Conservation (phyloP, 2,329 filamentous ascomycete genomes). For the Dryadomyces quercivorus region DNA sequence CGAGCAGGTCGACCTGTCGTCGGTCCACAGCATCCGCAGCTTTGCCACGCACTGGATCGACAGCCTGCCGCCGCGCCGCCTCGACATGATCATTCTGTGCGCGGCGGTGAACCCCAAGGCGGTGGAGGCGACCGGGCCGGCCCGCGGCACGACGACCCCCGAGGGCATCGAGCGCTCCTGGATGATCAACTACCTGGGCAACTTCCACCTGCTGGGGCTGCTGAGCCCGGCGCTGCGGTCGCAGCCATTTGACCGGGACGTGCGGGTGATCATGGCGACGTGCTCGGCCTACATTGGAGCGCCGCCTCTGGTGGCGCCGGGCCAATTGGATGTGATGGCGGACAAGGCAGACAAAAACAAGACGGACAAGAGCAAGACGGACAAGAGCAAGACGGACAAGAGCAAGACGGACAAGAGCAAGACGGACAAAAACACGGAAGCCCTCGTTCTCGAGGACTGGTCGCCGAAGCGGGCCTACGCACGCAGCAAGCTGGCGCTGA, state of each 20-base stretch:
- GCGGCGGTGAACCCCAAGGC: constrained; percentile 35
- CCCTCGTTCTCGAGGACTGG: constrained; percentile 35
- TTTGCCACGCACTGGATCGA: constrained; percentile 99
- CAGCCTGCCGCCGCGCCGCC: constrained; percentile 73
- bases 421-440: background rate
- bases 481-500: constrained; percentile 64
- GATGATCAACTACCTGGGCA: constrained; percentile 91
- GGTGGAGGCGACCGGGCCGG: constrained; percentile 36
- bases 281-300: constrained; percentile 82
- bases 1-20: constrained; percentile 83
- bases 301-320: constrained; percentile 47
- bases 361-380: background rate
- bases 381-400: background rate
- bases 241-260: constrained; percentile 88
- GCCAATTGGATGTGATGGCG: too few relatives aligned
- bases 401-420: background rate
- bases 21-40: constrained; percentile 76
- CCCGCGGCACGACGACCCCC: constrained; percentile 40
- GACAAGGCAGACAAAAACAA: background rate
- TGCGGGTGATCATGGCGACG: constrained; percentile 74
- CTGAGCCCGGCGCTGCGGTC: constrained; percentile 80
- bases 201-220: constrained; percentile 89
- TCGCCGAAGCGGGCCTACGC: constrained; percentile 47
- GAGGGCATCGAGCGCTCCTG: constrained; percentile 83
- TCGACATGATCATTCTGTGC: constrained; percentile 87